Evolutionary conservation across 202 grass and related monocot species (phyloP).

Genomic region (Carex sylvatica): DNA sequence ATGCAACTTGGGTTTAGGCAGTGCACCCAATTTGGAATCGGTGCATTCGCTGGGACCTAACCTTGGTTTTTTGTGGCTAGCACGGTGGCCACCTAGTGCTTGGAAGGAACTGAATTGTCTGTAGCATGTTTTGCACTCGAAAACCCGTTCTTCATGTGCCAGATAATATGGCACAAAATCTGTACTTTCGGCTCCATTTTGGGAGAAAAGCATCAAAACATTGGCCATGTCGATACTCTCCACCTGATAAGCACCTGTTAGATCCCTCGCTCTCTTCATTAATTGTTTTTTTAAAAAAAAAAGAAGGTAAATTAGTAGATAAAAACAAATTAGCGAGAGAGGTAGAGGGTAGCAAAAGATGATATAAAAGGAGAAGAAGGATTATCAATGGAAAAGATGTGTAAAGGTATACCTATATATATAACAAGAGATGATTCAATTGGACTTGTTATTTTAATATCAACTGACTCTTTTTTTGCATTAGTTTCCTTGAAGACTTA

Average conservation of each 20-base stretch:
- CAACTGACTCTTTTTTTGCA: neutral
- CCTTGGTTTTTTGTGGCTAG: constrained; percentile 68
- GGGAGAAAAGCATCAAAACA: constrained; percentile 51
- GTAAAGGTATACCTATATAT: neutral
- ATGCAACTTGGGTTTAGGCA: constrained; percentile 66
- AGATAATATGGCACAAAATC: neutral
- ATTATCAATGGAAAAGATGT: constrained; percentile 6
- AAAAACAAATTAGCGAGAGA: neutral
- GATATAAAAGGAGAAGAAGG: neutral
- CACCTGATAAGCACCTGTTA: neutral
- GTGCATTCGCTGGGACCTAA: constrained; percentile 17
- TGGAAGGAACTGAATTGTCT: constrained; percentile 70
- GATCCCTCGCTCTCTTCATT: constrained; percentile 18
- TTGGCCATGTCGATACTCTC: constrained; percentile 44
- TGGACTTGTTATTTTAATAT: neutral
- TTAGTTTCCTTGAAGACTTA: constrained; percentile 3
- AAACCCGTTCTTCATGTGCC: constrained; percentile 42
- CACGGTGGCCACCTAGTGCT: constrained; percentile 72
- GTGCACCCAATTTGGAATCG: constrained; percentile 15
- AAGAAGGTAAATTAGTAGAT: neutral
- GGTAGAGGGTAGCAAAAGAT: neutral
- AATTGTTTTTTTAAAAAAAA: too few species aligned
- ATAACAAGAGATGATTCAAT: neutral
- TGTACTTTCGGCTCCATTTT: neutral
- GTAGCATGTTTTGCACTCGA: constrained; percentile 84